Base-by-base conservation (phyloP, 371 early-diverging fungal genomes). In the Lichtheimia hyalospora region DNA sequence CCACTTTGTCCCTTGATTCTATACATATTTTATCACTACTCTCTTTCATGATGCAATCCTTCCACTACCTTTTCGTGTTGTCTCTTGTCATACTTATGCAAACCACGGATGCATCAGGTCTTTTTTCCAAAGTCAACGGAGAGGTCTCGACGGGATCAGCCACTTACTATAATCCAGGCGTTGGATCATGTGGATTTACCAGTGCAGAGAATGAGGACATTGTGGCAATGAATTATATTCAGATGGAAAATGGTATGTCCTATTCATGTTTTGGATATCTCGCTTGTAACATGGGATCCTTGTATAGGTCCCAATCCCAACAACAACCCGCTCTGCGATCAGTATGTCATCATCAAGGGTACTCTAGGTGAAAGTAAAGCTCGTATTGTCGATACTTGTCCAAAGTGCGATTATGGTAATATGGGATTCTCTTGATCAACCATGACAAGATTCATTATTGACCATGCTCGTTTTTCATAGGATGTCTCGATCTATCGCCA, bases 241-340 rank as follows among this genome's bases (percentile, higher is more conserved):
- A 77, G 54, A 77, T 77, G 77, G 23, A 63, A 10, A 74, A 74
- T 60, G 77, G 77, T 74, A 60, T 25, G 48, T 53, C n/a, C 1
- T 40, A 8, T 8, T 34, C 2, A 2, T 34, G 0, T 0, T 34
- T 34, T 34, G 34, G 2, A 8, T 5, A 34, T 6, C 34, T 8
- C 2, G 7, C 7, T 7, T 28, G 1, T 34, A 23, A 60, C 14
- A 53, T n/a, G n/a, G n/a, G n/a, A n/a, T n/a, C n/a, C 8, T 16
- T 42, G 51, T 2, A n/a, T 62, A 73, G 77, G 77, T 42, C 50
- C 66, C 12, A 77, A 77, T 57, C 77, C 77, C 0, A 77, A 77
- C 59, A 40, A 6, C 14, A 77, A 73, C 40, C 68, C 69, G 6
- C 53, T 55, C 21, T 77, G 77, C 48, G 62, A 68, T 6, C 65